Evolutionary conservation across 306 rosid genomes (phyloP).

Genomic region (Quercus suber): DNA sequence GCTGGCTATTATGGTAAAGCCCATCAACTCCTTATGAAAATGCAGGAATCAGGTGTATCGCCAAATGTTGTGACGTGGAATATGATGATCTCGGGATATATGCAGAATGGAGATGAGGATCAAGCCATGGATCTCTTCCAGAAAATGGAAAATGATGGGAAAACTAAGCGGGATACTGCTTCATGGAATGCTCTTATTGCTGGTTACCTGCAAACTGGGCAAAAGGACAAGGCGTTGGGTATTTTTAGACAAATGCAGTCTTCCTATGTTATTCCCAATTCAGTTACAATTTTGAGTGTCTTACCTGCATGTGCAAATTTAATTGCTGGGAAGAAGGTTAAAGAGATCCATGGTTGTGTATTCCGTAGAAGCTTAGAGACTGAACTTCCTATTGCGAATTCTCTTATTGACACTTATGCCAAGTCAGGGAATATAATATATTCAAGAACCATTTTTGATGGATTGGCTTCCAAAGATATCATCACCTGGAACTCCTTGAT

Average conservation of each 20-base stretch:
- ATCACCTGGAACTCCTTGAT: slow-evolving; percentile 87
- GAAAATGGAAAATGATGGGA: slow-evolving; percentile 74
- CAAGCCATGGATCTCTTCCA: slow-evolving; percentile 76
- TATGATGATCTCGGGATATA: slow-evolving; percentile 80
- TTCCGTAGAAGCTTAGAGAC: slow-evolving; percentile 62
- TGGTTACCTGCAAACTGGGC: slow-evolving; percentile 69
- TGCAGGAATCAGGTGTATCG: slow-evolving; percentile 71
- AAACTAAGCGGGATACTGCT: slow-evolving; percentile 64
- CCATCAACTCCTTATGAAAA: slow-evolving; percentile 68
- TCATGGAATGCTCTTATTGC: slow-evolving; percentile 89
- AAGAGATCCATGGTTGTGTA: slow-evolving; percentile 79
- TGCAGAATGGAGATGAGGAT: slow-evolving; percentile 78
- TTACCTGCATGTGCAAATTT: slow-evolving; percentile 75
- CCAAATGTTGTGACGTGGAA: slow-evolving; percentile 88
- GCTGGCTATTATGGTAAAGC: slow-evolving; percentile 90
- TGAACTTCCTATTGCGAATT: slow-evolving; percentile 58
- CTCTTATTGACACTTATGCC: slow-evolving; percentile 72
- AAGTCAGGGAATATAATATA: slow-evolving; percentile 73
- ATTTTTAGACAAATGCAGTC: slow-evolving; percentile 82
- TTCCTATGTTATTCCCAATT: slow-evolving; percentile 49
- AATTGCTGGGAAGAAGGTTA: slow-evolving; percentile 57
- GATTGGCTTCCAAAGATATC: slow-evolving; percentile 63
- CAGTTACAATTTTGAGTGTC: slow-evolving; percentile 71
- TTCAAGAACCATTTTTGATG: slow-evolving; percentile 61
- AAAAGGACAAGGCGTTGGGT: slow-evolving; percentile 66